Base-by-base conservation (phyloP, 2,329 filamentous ascomycete genomes). In the Thermomyces lanuginosus region DNA sequence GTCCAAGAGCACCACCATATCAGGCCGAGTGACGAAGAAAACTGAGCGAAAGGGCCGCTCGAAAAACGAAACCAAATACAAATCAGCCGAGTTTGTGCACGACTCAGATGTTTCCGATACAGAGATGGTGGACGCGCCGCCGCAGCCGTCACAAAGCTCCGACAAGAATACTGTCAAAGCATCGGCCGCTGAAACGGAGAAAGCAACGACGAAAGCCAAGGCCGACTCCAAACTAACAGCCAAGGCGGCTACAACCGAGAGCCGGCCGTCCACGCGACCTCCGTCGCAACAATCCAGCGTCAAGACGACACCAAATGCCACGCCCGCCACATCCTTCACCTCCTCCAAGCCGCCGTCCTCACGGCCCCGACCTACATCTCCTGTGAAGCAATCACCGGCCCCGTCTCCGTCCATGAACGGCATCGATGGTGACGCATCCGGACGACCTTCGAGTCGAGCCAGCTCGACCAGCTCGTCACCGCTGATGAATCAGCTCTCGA, bases 321-420 rank as follows among this genome's bases (percentile, higher is more conserved):
- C n/a, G n/a, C n/a, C n/a, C n/a, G n/a, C n/a, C n/a, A n/a, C n/a
- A n/a, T n/a, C n/a, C n/a, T n/a, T n/a, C n/a, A n/a, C n/a, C 21
- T 42, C 52, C 18, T 43, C 46, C 8, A 51, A 55, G 32, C 42
- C 49, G 21, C 36, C 46, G 12, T 39, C 45, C 48, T 56, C 45
- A 30, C 55, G 43, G 35, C 45, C 39, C 43, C 49, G 39, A 26
- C 55, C 51, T 12, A 69, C 56, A 33, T 69, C 66, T 21, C 66
- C 69, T 2, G 65, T 63, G 41, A 72, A 72, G 28, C 68, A 68
- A 2, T 73, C 70, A 9, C 69, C 68, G 8, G 68, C 64, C 6
- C 67, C 66, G 5, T 72, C 69, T 2, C 66, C 67, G 12, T 68
- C 69, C 4, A 61, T 69, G 33, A 72, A 69, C 43, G 64, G 64